Base-by-base conservation (phyloP, 2,329 filamentous ascomycete species). In the Elsinoe arachidis region DNA sequence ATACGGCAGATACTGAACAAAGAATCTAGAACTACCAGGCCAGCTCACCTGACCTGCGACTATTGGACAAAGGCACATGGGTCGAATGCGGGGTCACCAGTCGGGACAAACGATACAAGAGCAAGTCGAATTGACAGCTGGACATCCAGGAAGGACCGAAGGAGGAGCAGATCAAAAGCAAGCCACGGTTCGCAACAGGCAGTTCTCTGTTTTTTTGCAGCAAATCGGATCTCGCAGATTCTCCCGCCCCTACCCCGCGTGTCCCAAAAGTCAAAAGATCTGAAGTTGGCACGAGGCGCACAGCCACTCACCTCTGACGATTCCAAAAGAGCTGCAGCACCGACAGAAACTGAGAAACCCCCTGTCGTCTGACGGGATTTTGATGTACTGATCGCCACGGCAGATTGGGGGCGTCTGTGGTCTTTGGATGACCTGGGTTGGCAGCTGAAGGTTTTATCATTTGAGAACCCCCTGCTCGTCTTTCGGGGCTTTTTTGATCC, bases 331-430 rank as follows among this genome's bases (percentile, higher is more conserved):
- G 46, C 46, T 51, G 46, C 30, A 21, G 6, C 26, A 23, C 15
- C 37, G 37, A 39, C 37, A n/a, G 30, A 12, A 9, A 26, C 17
- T 14, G 6, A n/a, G 30, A 12, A 9, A 26, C 17, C 30, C 49
- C 49, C 49, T 53, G 34, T 53, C 49, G 49, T 49, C 49, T 53
- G 49, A 53, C 49, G 23, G 49, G 23, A 37, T 38, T 53, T 30
- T 53, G 34, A 44, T 44, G 11, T 44, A 44, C 41, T 44, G 41
- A 53, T 53, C 49, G 49, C 49, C 49, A 53, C 49, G 49, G 34
- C n/a, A 30, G 17, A 30, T 15, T 23, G 14, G 23, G 19, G 23
- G 19, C 12, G 23, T 26, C 23, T 26, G 3, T 51, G 46, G 26
- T 53, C 49, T 26, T 26, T 26, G 23, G 26, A 53, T 30, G 26